Conservation (phyloP, 2,329 filamentous ascomycete species). For the Sporothrix schenckii region DNA sequence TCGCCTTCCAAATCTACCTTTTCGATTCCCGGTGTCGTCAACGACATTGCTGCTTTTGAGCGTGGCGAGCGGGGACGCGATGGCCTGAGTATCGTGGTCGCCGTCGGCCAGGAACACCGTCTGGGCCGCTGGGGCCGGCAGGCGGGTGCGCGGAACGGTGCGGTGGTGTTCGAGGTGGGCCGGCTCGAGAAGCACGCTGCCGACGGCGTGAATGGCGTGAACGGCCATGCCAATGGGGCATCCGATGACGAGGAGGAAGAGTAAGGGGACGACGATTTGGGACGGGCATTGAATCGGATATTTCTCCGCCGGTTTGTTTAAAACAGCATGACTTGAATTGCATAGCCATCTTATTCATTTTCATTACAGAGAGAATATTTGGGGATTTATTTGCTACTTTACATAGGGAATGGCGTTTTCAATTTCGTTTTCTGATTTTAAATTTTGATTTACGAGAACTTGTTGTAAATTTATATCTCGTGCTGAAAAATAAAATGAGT, state of each 20-base stretch:
- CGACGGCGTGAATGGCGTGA: conserved; percentile 3
- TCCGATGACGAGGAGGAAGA: conserved; percentile 32
- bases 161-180: conserved; percentile 79
- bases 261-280: conserved; percentile 26
- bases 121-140: conserved; percentile 78
- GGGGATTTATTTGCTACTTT: conserved; percentile 7
- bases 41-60: conserved; percentile 86
- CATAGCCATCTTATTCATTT: conserved; percentile 28
- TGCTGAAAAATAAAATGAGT: too few relatives aligned
- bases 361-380: conserved; percentile 13
- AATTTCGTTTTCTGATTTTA: background rate
- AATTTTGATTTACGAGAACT: too few relatives aligned
- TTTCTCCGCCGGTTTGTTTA: background rate
- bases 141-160: conserved; percentile 72
- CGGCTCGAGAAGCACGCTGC: background rate
- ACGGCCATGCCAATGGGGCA: conserved; percentile 29
- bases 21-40: conserved; percentile 69
- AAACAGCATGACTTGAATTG: conserved; percentile 24
- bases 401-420: conserved; percentile 13
- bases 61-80: conserved; percentile 74
- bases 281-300: background rate
- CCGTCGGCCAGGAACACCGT: conserved; percentile 81
- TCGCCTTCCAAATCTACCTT: conserved; percentile 31
- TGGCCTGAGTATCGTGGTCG: conserved; percentile 82
- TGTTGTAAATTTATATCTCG: too few relatives aligned